A percentile compares a stretch with the other conserved stretches of the same genome.
phyloP scores from a whole-genome alignment of 2,329 filamentous ascomycete species.

The Rhynchosporium secalis region DNA sequence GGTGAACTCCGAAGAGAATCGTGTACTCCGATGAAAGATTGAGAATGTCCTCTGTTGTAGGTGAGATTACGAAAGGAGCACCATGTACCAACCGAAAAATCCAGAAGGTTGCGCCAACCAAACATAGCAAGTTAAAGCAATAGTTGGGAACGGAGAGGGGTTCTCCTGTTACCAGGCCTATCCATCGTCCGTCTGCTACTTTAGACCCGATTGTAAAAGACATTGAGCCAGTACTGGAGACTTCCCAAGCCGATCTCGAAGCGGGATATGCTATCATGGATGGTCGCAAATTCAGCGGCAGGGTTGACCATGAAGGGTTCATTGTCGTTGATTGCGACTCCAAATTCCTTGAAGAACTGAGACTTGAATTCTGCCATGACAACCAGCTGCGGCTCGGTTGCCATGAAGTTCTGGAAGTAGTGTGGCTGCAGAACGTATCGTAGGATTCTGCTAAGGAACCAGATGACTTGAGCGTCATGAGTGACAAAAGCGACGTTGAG shows the following conservation, averaged over 20 bases:
- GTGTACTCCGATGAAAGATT: background rate
- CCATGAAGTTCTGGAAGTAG: slow-evolving; percentile 21
- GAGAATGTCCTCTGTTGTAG: background rate
- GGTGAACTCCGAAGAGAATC: background rate
- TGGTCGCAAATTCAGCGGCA: background rate
- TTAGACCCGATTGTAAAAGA: background rate
- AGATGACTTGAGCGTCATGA: slow-evolving; percentile 17
- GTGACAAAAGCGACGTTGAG: slow-evolving; percentile 29
- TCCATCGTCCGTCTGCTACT: background rate
- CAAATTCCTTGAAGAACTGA: slow-evolving; percentile 33
- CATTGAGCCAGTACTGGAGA: background rate
- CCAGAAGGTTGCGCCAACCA: background rate
- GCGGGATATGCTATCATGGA: background rate
- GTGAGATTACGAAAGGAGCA: background rate
- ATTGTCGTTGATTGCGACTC: background rate
- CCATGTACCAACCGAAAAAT: slow-evolving; percentile 6
- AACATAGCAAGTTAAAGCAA: background rate
- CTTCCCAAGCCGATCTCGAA: background rate
- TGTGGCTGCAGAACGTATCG: slow-evolving; percentile 22
- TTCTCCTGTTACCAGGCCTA: background rate
- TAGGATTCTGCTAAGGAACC: slow-evolving; percentile 34
- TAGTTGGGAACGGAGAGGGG: background rate
- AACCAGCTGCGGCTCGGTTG: slow-evolving; percentile 13
- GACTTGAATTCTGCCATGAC: slow-evolving; percentile 30
- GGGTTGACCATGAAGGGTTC: background rate